Conservation (phyloP, 2,329 filamentous ascomycete genomes). For the Microdochium trichocladiopsis region DNA sequence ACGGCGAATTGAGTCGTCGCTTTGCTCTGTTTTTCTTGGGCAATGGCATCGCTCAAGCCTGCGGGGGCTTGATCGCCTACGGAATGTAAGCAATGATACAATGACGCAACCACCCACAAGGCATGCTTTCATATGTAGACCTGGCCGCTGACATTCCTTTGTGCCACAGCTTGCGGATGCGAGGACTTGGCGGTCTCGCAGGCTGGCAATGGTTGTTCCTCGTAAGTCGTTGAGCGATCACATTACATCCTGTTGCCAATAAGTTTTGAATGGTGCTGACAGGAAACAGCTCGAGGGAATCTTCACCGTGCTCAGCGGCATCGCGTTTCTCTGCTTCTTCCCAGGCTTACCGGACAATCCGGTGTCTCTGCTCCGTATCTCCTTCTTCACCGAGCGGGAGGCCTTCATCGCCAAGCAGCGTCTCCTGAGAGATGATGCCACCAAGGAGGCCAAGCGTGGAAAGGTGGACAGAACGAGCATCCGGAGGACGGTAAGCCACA, state of each 20-base stretch:
- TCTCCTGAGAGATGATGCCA: background rate
- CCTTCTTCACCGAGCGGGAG: background rate
- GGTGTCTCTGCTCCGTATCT: background rate
- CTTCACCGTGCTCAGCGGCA: conserved; percentile 22
- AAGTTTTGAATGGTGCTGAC: too few species aligned
- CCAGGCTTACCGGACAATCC: background rate
- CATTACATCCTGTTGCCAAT: too few species aligned
- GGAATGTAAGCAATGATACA: conserved; percentile 27
- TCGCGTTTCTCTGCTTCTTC: conserved; percentile 12
- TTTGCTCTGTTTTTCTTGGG: conserved; percentile 33
- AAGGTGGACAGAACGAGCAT: background rate
- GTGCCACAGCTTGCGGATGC: conserved; percentile 21
- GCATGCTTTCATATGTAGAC: too few species aligned
- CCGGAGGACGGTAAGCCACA: too few species aligned
- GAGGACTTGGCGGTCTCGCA: conserved; percentile 25
- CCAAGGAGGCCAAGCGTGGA: background rate
- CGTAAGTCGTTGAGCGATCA: too few species aligned
- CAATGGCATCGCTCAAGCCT: conserved; percentile 29
- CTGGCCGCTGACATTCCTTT: too few species aligned
- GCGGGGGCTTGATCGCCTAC: conserved; percentile 11
- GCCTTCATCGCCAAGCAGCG: background rate
- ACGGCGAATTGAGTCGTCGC: conserved; percentile 28
- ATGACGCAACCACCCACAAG: too few species aligned
- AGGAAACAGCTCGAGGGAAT: conserved; percentile 15
- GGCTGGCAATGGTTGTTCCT: conserved; percentile 39